Conservation (phyloP, 192 early-diverging fungal species). For the Coemansia sp. region DNA sequence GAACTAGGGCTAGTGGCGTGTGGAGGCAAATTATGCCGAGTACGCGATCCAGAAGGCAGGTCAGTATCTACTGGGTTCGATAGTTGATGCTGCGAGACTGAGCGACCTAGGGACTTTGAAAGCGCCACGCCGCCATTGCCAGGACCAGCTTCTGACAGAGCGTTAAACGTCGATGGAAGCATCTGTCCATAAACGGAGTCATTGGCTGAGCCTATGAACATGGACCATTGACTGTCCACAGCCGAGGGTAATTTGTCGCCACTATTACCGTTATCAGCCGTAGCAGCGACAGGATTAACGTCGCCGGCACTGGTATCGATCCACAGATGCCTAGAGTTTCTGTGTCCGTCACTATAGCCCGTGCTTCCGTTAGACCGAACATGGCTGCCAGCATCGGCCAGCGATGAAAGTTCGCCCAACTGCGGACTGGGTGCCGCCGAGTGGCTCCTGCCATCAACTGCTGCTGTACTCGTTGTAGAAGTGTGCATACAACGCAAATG, state of each 20-base stretch:
- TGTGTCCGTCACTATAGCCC: slow-evolving; percentile 20
- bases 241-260: slow-evolving; percentile 6
- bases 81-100: slow-evolving; percentile 49
- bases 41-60: background rate
- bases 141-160: background rate
- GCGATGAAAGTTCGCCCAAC: background rate
- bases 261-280: background rate
- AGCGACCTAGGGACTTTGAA: slow-evolving; percentile 32
- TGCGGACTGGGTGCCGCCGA: slow-evolving; percentile 20
- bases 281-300: background rate
- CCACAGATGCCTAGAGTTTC: slow-evolving; percentile 19
- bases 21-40: slow-evolving; percentile 15
- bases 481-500: slow-evolving; percentile 38
- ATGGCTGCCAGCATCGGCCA: background rate
- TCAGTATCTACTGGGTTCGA: background rate
- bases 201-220: slow-evolving; percentile 11
- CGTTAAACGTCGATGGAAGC: slow-evolving; percentile 17
- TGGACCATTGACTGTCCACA: slow-evolving; percentile 23
- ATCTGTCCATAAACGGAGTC: slow-evolving; percentile 1
- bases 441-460: background rate
- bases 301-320: slow-evolving; percentile 29
- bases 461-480: background rate
- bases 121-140: background rate
- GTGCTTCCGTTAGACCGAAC: slow-evolving; percentile 11
- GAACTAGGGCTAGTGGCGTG: slow-evolving; percentile 37